Percentiles rank a stretch among this genome's conserved stretches.
phyloP scores from a whole-genome alignment of 495 filamentous ascomycete genomes.

The Talaromyces liani region DNA sequence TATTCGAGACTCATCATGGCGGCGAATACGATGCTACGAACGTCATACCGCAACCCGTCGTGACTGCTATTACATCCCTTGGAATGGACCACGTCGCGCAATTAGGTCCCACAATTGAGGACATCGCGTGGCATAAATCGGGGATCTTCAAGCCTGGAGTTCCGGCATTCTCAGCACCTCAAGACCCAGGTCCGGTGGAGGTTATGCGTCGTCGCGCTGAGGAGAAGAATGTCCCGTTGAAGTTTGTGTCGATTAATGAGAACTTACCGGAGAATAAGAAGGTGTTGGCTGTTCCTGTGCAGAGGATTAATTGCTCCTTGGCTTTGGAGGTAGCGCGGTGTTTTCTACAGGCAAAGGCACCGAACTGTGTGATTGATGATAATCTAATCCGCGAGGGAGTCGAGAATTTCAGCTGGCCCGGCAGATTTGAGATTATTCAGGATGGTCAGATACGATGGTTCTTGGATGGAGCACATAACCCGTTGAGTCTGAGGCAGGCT shows the following conservation, averaged over 20 bases:
- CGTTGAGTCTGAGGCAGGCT: conserved; percentile 31
- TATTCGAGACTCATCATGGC: conserved; percentile 79
- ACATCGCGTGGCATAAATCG: conserved; percentile 87
- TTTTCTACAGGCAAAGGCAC: conserved; percentile 19
- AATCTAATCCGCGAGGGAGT: conserved; percentile 26
- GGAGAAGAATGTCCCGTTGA: conserved; percentile 51
- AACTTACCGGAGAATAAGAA: conserved; percentile 17
- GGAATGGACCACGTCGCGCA: conserved; percentile 73
- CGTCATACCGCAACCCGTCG: conserved; percentile 57
- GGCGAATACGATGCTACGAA: conserved; percentile 85
- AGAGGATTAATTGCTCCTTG: conserved; percentile 32
- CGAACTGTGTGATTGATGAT: conserved; percentile 11
- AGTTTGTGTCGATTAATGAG: conserved; percentile 48
- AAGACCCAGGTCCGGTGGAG: conserved; percentile 45
- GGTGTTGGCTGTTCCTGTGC: conserved; percentile 25
- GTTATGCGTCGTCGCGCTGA: conserved; percentile 57
- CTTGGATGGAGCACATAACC: conserved; percentile 44
- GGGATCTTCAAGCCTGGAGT: conserved; percentile 69
- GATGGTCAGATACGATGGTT: conserved; percentile 29
- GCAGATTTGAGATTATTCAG: conserved; percentile 35
- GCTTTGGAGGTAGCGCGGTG: conserved; percentile 22
- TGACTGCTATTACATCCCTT: conserved; percentile 62
- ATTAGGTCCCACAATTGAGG: conserved; percentile 66
- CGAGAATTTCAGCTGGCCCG: conserved; percentile 32
- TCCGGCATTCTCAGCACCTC: conserved; percentile 60